Conservation (phyloP, 2,329 filamentous ascomycete genomes). For the Metarhizium rileyi region DNA sequence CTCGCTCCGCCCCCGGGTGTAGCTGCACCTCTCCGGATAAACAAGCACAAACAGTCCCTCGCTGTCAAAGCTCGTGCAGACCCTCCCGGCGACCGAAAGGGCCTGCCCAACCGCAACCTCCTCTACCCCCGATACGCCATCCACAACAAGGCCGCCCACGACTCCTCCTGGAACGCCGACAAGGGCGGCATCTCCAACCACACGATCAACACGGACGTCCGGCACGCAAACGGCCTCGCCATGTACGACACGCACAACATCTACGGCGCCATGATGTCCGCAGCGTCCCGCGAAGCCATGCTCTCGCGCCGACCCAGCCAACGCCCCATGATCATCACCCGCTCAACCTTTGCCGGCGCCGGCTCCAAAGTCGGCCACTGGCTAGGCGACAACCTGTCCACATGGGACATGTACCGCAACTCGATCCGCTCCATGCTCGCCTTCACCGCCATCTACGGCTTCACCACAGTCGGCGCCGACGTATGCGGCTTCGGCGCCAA, state of each 20-base stretch:
- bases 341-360: slow-evolving; percentile 69
- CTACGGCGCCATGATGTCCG: slow-evolving; percentile 64
- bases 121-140: slow-evolving; percentile 70
- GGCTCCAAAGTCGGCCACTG: slow-evolving; percentile 73
- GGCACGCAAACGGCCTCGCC: slow-evolving; percentile 58
- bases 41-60: no score
- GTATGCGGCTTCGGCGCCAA: slow-evolving; percentile 66
- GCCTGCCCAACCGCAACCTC: slow-evolving; percentile 45
- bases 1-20: not conserved
- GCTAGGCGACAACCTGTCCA: slow-evolving; percentile 66
- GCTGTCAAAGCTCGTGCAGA: no score
- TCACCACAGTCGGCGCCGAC: slow-evolving; percentile 62
- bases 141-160: slow-evolving; percentile 55
- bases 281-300: slow-evolving; percentile 66
- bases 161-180: slow-evolving; percentile 32
- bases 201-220: slow-evolving; percentile 68
- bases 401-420: slow-evolving; percentile 66
- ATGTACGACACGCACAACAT: slow-evolving; percentile 83
- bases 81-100: slow-evolving; percentile 20
- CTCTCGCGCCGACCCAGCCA: slow-evolving; percentile 53
- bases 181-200: slow-evolving; percentile 50
- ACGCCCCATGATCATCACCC: slow-evolving; percentile 75
- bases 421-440: slow-evolving; percentile 69
- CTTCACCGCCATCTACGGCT: slow-evolving; percentile 58
- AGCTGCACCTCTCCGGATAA: slow-evolving; percentile 4